These are phyloP conservation scores for Podochytrium sp. DNA, from an alignment of 192 early-diverging fungal species.

Conservation along the genomic window DNA sequence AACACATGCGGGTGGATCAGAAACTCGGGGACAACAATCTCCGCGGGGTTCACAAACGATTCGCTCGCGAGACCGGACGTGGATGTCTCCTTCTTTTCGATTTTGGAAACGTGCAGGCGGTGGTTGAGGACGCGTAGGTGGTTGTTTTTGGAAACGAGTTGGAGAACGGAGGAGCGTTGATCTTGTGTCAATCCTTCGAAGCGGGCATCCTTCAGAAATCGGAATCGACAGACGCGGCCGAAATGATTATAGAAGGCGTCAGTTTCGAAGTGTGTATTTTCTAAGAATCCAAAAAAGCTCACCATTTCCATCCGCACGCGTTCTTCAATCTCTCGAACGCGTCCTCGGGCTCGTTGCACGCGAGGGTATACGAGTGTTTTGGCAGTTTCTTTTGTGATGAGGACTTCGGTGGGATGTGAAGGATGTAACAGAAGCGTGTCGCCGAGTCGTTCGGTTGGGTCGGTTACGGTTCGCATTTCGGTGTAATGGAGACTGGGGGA, in stretches of 20 bases:
- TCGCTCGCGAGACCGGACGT: background rate
- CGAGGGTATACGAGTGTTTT: conserved; percentile 17
- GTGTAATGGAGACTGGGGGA: conserved; percentile 12
- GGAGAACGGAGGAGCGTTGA: conserved; percentile 8
- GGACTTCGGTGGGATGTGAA: background rate
- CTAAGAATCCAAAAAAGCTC: no score
- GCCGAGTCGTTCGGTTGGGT: background rate
- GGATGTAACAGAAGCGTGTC: background rate
- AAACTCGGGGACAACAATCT: background rate
- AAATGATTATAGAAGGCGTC: no score
- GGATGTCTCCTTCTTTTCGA: background rate
- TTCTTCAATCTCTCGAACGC: conserved; percentile 19
- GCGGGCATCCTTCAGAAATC: conserved; percentile 1
- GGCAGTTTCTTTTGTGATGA: background rate
- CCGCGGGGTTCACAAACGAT: background rate
- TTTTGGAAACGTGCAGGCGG: background rate
- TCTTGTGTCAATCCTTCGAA: conserved; percentile 26
- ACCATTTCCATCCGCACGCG: conserved; percentile 15
- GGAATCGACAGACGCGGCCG: no score
- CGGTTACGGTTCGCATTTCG: conserved; percentile 7
- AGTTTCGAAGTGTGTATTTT: no score
- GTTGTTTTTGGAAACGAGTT: conserved; percentile 7
- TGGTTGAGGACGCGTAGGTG: background rate
- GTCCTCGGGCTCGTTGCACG: conserved; percentile 5
- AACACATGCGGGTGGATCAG: background rate